Conservation (phyloP, 768 basidiomycete genomes). For the Hypsizygus marmoreus region DNA sequence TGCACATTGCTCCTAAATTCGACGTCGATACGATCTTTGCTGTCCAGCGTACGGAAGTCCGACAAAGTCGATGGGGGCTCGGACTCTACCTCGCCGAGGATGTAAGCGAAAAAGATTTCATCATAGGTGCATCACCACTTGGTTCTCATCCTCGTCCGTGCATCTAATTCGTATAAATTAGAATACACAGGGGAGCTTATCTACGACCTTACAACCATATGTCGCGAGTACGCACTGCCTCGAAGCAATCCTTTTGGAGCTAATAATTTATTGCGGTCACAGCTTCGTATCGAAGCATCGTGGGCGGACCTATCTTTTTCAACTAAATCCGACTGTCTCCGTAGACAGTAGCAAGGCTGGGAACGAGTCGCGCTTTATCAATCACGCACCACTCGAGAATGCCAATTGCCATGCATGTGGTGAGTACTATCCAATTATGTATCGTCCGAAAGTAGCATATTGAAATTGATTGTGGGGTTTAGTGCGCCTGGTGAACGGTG, state of each 20-base stretch:
- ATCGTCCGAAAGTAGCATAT: no score
- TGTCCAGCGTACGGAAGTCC: constrained; percentile 42
- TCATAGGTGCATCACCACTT: constrained; percentile 38
- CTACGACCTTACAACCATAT: constrained; percentile 46
- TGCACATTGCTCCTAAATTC: background rate
- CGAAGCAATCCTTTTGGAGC: background rate
- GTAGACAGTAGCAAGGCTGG: constrained; percentile 61
- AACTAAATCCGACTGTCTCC: constrained; percentile 43
- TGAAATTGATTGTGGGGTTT: no score
- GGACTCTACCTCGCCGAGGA: constrained; percentile 55
- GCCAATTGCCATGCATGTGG: constrained; percentile 51
- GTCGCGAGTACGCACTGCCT: constrained; percentile 46
- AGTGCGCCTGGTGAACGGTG: constrained; percentile 66
- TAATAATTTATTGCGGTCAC: constrained; percentile 8
- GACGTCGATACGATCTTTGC: constrained; percentile 3
- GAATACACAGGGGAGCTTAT: constrained; percentile 73
- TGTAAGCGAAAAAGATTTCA: constrained; percentile 45
- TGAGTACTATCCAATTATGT: constrained; percentile 24
- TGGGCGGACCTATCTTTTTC: constrained; percentile 63
- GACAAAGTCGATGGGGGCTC: constrained; percentile 48
- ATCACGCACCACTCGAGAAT: constrained; percentile 47
- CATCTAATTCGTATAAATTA: constrained; percentile 22
- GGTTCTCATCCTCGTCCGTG: background rate
- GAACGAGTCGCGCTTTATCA: constrained; percentile 69
- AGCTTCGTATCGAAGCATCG: constrained; percentile 49